phyloP scores from a whole-genome alignment of 352 stramenopile species.

The Globisporangium acanthophoron region DNA sequence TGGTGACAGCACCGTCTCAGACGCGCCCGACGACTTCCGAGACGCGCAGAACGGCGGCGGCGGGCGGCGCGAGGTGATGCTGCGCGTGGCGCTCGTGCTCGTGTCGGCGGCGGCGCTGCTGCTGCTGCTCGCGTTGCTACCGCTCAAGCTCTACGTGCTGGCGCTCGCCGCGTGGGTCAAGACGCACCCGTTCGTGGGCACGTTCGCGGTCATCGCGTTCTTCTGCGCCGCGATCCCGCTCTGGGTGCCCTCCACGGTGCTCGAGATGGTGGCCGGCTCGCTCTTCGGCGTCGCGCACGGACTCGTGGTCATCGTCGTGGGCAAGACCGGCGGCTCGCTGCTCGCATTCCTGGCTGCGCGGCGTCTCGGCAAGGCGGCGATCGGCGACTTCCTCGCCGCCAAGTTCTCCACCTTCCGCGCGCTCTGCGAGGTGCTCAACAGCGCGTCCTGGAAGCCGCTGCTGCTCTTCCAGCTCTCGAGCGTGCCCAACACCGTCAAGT shows the following conservation, averaged over 20 bases:
- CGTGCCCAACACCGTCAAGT: slow-evolving; percentile 76
- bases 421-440: slow-evolving; percentile 57
- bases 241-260: slow-evolving; percentile 56
- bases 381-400: slow-evolving; percentile 52
- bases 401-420: slow-evolving; percentile 69
- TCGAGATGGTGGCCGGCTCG: slow-evolving; percentile 60
- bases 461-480: slow-evolving; percentile 74
- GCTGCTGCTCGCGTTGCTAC: slow-evolving; percentile 34
- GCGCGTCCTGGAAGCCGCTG: slow-evolving; percentile 67
- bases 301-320: slow-evolving; percentile 53
- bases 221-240: slow-evolving; percentile 69
- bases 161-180: slow-evolving; percentile 41
- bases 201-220: slow-evolving; percentile 35
- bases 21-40: neutral
- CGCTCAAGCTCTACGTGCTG: slow-evolving; percentile 39
- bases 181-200: slow-evolving; percentile 40
- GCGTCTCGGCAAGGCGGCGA: slow-evolving; percentile 43
- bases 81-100: slow-evolving; percentile 2
- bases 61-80: slow-evolving; percentile 1
- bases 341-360: slow-evolving; percentile 58
- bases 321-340: slow-evolving; percentile 65
- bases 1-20: neutral
- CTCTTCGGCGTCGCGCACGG: slow-evolving; percentile 55
- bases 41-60: neutral
- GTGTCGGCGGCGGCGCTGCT: slow-evolving; percentile 2